phyloP scores from a whole-genome alignment of 257 asterid genomes.

The Linderniella brevidens region DNA sequence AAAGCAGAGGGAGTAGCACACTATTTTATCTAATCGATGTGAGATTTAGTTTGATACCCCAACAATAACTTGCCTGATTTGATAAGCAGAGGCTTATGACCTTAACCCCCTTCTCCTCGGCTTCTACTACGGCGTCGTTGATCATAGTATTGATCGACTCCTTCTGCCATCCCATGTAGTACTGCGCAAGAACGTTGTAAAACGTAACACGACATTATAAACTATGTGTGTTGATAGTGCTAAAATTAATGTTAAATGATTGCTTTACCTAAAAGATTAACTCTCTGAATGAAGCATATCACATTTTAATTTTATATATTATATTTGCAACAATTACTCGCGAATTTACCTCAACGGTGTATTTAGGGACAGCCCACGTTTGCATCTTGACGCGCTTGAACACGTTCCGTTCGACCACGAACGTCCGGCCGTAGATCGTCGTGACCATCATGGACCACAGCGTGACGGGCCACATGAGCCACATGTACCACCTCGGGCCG shows the following conservation, averaged over 20 bases:
- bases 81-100: conserved; percentile 59
- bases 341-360: conserved; percentile 25
- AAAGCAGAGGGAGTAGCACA: too few species aligned
- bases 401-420: conserved; percentile 32
- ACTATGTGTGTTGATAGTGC: too few species aligned
- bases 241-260: neutral
- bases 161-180: conserved; percentile 32
- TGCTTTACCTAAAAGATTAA: neutral
- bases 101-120: conserved; percentile 44
- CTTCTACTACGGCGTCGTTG: conserved; percentile 56
- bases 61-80: conserved; percentile 34
- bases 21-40: too few species aligned
- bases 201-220: too few species aligned
- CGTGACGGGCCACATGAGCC: conserved; percentile 32
- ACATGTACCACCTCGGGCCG: conserved; percentile 26
- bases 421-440: conserved; percentile 16
- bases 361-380: conserved; percentile 40
- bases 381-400: conserved; percentile 29
- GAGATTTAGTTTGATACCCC: too few species aligned
- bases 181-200: conserved; percentile 16
- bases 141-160: conserved; percentile 33
- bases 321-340: neutral
- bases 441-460: conserved; percentile 22
- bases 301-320: neutral
- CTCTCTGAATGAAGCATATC: too few species aligned